A percentile compares a stretch with the other conserved stretches of the same genome.
These are phyloP conservation scores for Solanum dulcamara DNA, from an alignment of 257 asterid genomes.

Conservation along the genomic window DNA sequence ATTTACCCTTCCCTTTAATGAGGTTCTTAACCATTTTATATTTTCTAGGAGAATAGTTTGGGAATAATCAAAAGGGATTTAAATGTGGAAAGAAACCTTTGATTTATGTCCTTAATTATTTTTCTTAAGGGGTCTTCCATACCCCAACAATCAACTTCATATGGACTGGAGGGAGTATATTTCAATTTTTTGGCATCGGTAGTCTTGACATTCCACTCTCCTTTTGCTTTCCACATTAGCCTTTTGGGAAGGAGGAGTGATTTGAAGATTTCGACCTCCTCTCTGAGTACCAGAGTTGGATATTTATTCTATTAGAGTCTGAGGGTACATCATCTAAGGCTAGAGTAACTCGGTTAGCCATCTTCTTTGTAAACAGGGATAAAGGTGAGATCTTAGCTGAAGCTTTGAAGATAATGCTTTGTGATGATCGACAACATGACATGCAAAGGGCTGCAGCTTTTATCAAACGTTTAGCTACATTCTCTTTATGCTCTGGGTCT, in stretches of 20 bases:
- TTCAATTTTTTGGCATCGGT: neutral
- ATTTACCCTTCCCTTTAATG: no score
- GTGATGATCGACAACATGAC: constrained; percentile 93
- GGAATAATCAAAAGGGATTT: no score
- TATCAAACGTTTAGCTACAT: constrained; percentile 73
- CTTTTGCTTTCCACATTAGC: neutral
- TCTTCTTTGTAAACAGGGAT: constrained; percentile 44
- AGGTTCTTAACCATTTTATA: no score
- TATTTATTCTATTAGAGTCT: neutral
- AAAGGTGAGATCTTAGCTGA: constrained; percentile 77
- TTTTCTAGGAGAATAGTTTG: no score
- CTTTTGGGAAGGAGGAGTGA: neutral
- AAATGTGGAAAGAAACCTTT: no score
- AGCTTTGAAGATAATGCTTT: constrained; percentile 84
- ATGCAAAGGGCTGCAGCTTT: constrained; percentile 98
- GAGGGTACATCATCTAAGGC: neutral
- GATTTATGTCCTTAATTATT: no score
- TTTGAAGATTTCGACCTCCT: neutral
- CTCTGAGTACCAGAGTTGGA: neutral
- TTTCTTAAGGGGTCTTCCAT: no score
- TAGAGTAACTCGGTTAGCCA: neutral
- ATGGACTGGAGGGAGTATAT: neutral
- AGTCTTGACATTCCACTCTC: neutral
- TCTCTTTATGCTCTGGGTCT: constrained; percentile 66
- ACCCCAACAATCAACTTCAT: no score